These are phyloP conservation scores for Tolypocladium pustulatum DNA, from an alignment of 2,329 filamentous ascomycete genomes.

Conservation along the genomic window DNA sequence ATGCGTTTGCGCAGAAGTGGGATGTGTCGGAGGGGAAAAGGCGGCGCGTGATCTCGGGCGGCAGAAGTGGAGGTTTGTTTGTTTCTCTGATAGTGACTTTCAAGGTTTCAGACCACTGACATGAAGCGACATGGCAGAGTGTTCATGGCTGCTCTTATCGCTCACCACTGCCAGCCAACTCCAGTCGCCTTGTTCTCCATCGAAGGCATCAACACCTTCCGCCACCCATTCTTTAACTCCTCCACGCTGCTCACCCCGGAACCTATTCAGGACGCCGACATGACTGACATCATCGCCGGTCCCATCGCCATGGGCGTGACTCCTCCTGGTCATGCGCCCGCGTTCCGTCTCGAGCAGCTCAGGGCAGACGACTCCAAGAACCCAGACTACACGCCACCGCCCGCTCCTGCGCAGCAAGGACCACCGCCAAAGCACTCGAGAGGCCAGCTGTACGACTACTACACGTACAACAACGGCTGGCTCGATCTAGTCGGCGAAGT, in stretches of 20 bases:
- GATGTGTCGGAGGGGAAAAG: slow-evolving; percentile 2
- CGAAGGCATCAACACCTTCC: slow-evolving; percentile 24
- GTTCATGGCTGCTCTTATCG: slow-evolving; percentile 18
- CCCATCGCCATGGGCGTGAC: slow-evolving; percentile 14
- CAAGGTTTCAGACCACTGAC: background rate
- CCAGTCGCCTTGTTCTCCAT: slow-evolving; percentile 23
- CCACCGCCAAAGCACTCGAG: slow-evolving; percentile 2
- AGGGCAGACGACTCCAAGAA: slow-evolving; percentile 16
- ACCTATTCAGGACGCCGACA: slow-evolving; percentile 13
- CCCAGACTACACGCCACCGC: slow-evolving; percentile 6
- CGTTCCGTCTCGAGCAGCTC: slow-evolving; percentile 16
- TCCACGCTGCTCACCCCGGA: slow-evolving; percentile 17
- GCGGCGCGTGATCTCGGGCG: slow-evolving; percentile 18
- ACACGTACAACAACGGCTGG: slow-evolving; percentile 19
- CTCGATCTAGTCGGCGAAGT: slow-evolving; percentile 14
- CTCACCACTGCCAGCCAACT: slow-evolving; percentile 16
- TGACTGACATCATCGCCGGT: slow-evolving; percentile 12
- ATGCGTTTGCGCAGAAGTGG: slow-evolving; percentile 17
- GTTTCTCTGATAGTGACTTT: background rate
- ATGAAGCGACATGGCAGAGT: slow-evolving; percentile 10
- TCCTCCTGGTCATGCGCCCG: slow-evolving; percentile 3
- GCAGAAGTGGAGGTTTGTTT: slow-evolving; percentile 20
- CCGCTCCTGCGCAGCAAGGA: background rate
- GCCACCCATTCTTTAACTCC: slow-evolving; percentile 24
- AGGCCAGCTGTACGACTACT: slow-evolving; percentile 21